These are phyloP conservation scores for Cytospora piceicola DNA, from an alignment of 2,329 filamentous ascomycete species.

Conservation along the genomic window DNA sequence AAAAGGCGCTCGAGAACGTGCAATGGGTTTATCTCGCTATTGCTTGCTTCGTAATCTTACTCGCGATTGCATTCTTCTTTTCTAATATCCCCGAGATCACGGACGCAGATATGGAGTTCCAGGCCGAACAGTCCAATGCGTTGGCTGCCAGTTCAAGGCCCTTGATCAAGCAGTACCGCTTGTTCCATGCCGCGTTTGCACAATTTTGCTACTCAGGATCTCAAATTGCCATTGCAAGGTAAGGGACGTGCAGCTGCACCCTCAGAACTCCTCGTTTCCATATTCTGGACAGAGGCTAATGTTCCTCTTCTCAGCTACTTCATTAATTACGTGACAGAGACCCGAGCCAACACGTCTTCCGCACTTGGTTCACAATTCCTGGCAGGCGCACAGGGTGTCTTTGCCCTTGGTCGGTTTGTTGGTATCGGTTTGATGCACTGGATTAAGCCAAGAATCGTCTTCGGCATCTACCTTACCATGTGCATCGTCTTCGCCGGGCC, in stretches of 20 bases:
- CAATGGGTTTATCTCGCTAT: slow-evolving; percentile 80
- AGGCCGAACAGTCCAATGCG: slow-evolving; percentile 58
- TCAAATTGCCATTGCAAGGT: slow-evolving; percentile 64
- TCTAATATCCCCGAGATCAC: slow-evolving; percentile 74
- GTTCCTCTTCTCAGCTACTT: slow-evolving; percentile 57
- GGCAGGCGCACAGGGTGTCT: slow-evolving; percentile 73
- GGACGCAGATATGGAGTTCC: slow-evolving; percentile 67
- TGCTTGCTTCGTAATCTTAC: slow-evolving; percentile 68
- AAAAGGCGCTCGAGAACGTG: slow-evolving; percentile 64
- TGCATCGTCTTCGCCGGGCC: slow-evolving; percentile 66
- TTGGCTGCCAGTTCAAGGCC: slow-evolving; percentile 60
- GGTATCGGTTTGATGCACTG: slow-evolving; percentile 70
- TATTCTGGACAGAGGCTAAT: slow-evolving; percentile 13
- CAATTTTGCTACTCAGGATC: slow-evolving; percentile 81
- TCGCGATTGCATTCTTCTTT: slow-evolving; percentile 69
- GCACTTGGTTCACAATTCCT: slow-evolving; percentile 67
- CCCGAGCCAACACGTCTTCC: slow-evolving; percentile 54
- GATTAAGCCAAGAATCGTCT: slow-evolving; percentile 67
- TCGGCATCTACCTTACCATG: slow-evolving; percentile 65
- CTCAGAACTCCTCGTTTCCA: neutral
- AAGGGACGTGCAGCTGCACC: neutral
- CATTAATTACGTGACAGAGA: slow-evolving; percentile 73
- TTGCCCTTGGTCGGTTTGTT: slow-evolving; percentile 72
- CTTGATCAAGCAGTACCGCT: slow-evolving; percentile 70
- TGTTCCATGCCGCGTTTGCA: slow-evolving; percentile 76